Evolutionary conservation across 306 rosid genomes (phyloP).

Genomic region (Cucumis hystrix): DNA sequence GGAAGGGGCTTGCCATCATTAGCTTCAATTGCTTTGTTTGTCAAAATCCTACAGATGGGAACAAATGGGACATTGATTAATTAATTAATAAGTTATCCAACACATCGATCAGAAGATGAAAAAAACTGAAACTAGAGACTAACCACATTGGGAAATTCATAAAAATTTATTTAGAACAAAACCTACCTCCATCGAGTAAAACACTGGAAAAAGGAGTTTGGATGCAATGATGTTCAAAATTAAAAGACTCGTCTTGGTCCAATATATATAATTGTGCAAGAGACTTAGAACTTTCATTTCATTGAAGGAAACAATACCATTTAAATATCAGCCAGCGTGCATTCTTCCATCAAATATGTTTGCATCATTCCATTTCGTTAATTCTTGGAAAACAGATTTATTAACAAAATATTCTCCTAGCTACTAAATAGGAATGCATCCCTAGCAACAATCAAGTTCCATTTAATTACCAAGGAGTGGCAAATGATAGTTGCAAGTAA

Average conservation of each 20-base stretch:
- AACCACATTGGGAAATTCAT: neutral
- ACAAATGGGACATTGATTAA: neutral
- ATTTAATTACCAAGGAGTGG: neutral
- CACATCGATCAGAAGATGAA: neutral
- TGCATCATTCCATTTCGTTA: neutral
- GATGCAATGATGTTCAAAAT: neutral
- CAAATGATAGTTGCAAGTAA: neutral
- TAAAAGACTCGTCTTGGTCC: neutral
- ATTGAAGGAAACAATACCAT: neutral
- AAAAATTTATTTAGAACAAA: neutral
- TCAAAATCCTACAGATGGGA: conserved; percentile 43
- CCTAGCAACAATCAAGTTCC: neutral
- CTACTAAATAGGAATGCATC: neutral
- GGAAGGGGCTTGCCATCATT: conserved; percentile 99
- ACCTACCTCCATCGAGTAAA: neutral
- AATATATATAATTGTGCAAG: neutral
- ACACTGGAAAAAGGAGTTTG: neutral
- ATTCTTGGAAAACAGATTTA: neutral
- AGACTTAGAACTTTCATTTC: neutral
- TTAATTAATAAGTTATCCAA: neutral
- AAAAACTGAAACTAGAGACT: neutral
- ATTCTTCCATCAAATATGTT: neutral
- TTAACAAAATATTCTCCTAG: neutral
- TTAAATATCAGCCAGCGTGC: neutral
- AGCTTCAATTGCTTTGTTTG: conserved; percentile 83